Base-by-base conservation (phyloP, 2,329 filamentous ascomycete genomes). In the Gnomoniopsis smithogilvyi region DNA sequence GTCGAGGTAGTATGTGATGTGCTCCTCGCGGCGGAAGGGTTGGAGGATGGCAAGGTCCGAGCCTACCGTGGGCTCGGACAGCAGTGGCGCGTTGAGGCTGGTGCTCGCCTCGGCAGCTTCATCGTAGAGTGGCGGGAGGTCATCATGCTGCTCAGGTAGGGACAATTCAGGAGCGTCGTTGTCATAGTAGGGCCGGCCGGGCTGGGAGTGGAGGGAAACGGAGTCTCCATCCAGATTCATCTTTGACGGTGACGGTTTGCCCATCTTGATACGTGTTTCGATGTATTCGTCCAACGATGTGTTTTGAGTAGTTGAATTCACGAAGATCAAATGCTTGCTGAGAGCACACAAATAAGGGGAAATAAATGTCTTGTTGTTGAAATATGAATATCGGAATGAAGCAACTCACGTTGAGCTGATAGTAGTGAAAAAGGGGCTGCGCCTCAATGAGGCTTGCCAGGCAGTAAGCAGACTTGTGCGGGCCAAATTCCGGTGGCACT, bases 51-150 rank as follows among this genome's bases (percentile, higher is more conserved):
- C 70, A 8, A 33, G 46, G 34, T 4, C 49, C 21, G 30, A 43
- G 24, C 33, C 36, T n/a, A 21, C 11, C n/a, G 11, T 53, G 46
- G 33, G 59, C 45, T 45, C 56, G 34, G 66, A 43, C 52, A 69
- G 56, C 30, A 70, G 59, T 33, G 71, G 66, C n/a, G 65, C 67
- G 60, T 56, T 56, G 56, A 52, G 58, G 57, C 61, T 59, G 10
- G 21, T 36, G 63, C 51, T 50, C 17, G 61, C 47, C 43, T 63
- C 60, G 6, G 67, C 59, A 15, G 71, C 66, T 43, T 78, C 74
- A 48, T 78, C 73, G 60, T 81, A 81, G 26, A 77, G 73, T 1
- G 78, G 78, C 10, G 78, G 78, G 2, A 80, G 71, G 60, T 80
- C 76, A 59, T 78, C 72, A 51, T 65, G 63, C 14, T 65, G 62